Base-by-base conservation (phyloP, 371 early-diverging fungal genomes). In the Spiromyces aspiralis region DNA sequence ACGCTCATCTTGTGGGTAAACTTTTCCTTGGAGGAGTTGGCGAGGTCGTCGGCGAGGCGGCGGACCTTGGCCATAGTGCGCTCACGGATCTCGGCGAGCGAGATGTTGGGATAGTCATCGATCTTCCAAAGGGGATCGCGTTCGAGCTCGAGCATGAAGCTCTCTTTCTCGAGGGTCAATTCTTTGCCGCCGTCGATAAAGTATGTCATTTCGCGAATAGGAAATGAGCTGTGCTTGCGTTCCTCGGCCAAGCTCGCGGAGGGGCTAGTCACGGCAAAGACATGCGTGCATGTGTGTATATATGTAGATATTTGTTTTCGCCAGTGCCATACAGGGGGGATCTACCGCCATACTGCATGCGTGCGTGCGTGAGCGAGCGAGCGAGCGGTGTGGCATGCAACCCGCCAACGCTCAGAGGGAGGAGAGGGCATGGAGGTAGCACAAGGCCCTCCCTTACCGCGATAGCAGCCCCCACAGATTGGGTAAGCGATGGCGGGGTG, bases 11-110 rank as follows among this genome's bases (percentile, higher is more conserved):
- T 78, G 58, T 74, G 66, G 60, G 79, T 78, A 53, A 89, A 87
- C 23, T 74, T 68, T 6, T 76, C 75, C 3, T 81, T 74, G 25
- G 89, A 78, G 54, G 87, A 86, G 59, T 76, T 80, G 47, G 79
- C 72, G 26, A 90, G 72, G 59, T 80, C 79, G 63, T 83, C 74
- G 13, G 86, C 79, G 54, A 87, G 63, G 24, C 78, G 75, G 47
- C 78, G 77, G 61, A 81, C 75, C 79, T 87, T 91, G 61, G 77
- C 78, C 85, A 91, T 86, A 41, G 90, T 84, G 47, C 89, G 80
- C 61, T 83, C 86, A 57, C 92, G 82, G 41, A 84, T 74, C 67
- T 87, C 74, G 12, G 67, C 71, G 60, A 87, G 76, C 28, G 81
- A 69, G 50, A 87, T 76, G 62, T 86, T 83, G 53, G 81, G 81